Percentiles rank a stretch among this genome's conserved stretches.
Evolutionary conservation across 768 basidiomycete genomes (phyloP).

Genomic region (Hortiboletus campestris): DNA sequence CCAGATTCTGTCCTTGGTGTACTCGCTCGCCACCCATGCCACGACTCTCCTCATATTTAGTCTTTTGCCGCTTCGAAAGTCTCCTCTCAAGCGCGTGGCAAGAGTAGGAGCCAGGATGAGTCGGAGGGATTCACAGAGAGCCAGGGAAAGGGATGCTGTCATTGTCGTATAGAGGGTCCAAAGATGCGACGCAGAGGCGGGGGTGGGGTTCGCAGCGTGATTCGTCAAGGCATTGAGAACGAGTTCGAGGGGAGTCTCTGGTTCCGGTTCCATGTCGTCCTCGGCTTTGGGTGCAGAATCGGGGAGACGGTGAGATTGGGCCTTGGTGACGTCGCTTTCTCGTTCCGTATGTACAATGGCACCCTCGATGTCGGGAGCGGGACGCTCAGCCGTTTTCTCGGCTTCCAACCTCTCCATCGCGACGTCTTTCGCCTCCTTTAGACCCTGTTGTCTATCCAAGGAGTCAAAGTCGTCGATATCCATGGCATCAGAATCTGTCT

Average conservation of each 20-base stretch:
- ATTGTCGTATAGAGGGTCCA: slow-evolving; percentile 91
- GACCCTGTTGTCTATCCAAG: slow-evolving; percentile 12
- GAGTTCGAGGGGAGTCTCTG: slow-evolving; percentile 16
- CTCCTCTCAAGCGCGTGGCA: slow-evolving; percentile 91
- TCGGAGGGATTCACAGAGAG: slow-evolving; percentile 93
- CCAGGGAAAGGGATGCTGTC: slow-evolving; percentile 87
- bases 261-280: slow-evolving; percentile 19
- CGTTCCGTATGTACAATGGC: slow-evolving; percentile 41
- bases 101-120: slow-evolving; percentile 94
- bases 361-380: slow-evolving; percentile 41
- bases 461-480: slow-evolving; percentile 41
- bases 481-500: slow-evolving; percentile 42
- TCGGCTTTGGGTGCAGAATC: slow-evolving; percentile 35
- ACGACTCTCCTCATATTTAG: slow-evolving; percentile 99
- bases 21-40: slow-evolving; percentile 96
- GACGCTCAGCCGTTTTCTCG: slow-evolving; percentile 27
- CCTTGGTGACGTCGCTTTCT: slow-evolving; percentile 1
- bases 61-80: slow-evolving; percentile 96
- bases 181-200: slow-evolving; percentile 55
- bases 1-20: slow-evolving; percentile 99
- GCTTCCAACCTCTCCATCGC: slow-evolving; percentile 27
- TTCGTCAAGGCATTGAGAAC: slow-evolving; percentile 21
- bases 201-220: slow-evolving; percentile 22
- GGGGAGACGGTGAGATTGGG: slow-evolving; percentile 9
- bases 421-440: slow-evolving; percentile 26